These are phyloP conservation scores for Solanum clarkiae DNA, from an alignment of 257 asterid species.

Conservation along the genomic window DNA sequence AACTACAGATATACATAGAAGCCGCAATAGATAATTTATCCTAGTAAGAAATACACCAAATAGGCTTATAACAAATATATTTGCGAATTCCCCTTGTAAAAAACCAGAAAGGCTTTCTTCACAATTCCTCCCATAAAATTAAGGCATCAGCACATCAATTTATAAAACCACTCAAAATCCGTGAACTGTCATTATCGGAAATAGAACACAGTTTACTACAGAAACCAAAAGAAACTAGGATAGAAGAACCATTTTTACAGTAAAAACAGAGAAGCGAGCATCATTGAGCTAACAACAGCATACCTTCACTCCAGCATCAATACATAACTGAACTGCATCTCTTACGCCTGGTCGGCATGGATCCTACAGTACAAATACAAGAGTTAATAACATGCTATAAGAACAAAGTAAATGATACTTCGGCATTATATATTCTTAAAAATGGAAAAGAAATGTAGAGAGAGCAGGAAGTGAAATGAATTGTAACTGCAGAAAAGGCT, in stretches of 20 bases:
- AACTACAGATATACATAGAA: background rate
- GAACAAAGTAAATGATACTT: background rate
- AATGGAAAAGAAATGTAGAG: background rate
- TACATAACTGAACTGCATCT: slow-evolving; percentile 72
- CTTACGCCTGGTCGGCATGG: slow-evolving; percentile 85
- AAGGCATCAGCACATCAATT: background rate
- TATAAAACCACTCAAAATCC: background rate
- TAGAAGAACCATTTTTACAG: background rate
- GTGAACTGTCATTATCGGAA: background rate
- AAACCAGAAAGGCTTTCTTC: background rate
- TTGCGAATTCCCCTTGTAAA: background rate
- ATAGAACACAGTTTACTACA: background rate
- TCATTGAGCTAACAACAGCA: background rate
- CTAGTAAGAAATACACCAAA: background rate
- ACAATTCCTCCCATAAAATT: background rate
- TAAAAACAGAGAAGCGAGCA: background rate
- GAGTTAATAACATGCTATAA: background rate
- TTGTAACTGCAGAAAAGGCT: background rate
- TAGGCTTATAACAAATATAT: background rate
- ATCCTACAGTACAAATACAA: slow-evolving; percentile 36
- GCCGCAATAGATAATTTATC: background rate
- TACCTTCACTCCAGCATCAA: slow-evolving; percentile 86
- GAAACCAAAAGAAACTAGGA: background rate
- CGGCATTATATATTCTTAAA: background rate
- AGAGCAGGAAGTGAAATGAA: background rate